A percentile compares a stretch with the other conserved stretches of the same genome.
These are phyloP conservation scores for Diplodia intermedia DNA, from an alignment of 2,329 filamentous ascomycete species.

Conservation along the genomic window DNA sequence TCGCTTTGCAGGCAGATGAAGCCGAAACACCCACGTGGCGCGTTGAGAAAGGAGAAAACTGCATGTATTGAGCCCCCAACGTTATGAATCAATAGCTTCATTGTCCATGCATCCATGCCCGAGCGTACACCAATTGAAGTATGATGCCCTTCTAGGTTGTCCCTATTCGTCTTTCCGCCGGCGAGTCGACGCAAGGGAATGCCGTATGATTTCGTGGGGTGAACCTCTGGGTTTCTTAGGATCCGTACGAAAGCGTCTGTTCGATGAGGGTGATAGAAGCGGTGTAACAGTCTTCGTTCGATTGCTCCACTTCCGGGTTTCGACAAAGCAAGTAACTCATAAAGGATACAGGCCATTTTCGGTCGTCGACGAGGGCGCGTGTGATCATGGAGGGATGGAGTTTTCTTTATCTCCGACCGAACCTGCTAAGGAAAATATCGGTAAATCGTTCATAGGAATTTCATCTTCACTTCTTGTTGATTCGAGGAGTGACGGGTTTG, in stretches of 20 bases:
- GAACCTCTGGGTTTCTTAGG: slow-evolving; percentile 22
- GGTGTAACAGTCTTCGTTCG: slow-evolving; percentile 29
- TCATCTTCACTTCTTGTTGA: slow-evolving; percentile 62
- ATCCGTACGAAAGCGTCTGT: slow-evolving; percentile 26
- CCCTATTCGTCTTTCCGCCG: slow-evolving; percentile 29
- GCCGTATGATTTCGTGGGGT: slow-evolving; percentile 20
- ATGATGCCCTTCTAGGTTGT: slow-evolving; percentile 25
- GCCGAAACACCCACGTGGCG: slow-evolving; percentile 30
- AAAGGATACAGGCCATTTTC: slow-evolving; percentile 32
- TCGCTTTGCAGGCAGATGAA: slow-evolving; percentile 24
- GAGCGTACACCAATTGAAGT: slow-evolving; percentile 24
- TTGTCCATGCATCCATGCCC: slow-evolving; percentile 30
- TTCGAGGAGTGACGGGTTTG: slow-evolving; percentile 73
- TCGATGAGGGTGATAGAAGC: slow-evolving; percentile 19
- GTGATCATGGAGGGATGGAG: slow-evolving; percentile 36
- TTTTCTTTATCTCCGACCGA: slow-evolving; percentile 82
- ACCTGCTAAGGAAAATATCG: slow-evolving; percentile 73
- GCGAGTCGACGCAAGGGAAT: slow-evolving; percentile 29
- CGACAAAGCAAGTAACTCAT: slow-evolving; percentile 31
- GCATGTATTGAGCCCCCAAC: slow-evolving; percentile 29
- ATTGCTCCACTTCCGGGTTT: slow-evolving; percentile 25
- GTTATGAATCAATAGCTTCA: slow-evolving; percentile 31
- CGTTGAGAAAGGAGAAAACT: slow-evolving; percentile 29
- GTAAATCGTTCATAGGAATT: slow-evolving; percentile 36
- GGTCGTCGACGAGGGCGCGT: slow-evolving; percentile 33